A percentile compares a stretch with the other conserved stretches of the same genome.
phyloP scores from a whole-genome alignment of 306 rosid species.

The Hippophae tibetana region DNA sequence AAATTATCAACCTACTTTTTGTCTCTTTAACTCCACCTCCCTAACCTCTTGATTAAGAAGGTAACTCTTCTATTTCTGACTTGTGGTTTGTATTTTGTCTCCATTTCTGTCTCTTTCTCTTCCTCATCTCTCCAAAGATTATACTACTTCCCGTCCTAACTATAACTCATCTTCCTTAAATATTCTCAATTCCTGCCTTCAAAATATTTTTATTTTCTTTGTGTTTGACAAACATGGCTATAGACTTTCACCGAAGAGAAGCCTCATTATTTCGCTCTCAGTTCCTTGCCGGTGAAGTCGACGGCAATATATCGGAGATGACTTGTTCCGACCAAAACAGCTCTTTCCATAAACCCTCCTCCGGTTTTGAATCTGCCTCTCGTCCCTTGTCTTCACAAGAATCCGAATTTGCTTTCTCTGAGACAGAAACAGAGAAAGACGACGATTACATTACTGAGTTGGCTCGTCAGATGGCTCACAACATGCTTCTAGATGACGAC shows the following conservation, averaged over 20 bases:
- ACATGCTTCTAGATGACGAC: slow-evolving; percentile 36
- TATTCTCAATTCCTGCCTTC: slow-evolving; percentile 4
- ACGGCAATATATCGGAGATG: background rate
- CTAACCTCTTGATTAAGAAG: background rate
- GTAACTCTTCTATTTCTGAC: background rate
- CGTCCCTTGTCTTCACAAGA: background rate
- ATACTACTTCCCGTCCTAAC: background rate
- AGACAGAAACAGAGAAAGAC: slow-evolving; percentile 11
- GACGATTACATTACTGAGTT: slow-evolving; percentile 50
- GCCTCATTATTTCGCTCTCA: slow-evolving; percentile 23
- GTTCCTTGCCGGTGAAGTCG: slow-evolving; percentile 1
- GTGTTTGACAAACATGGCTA: slow-evolving; percentile 27
- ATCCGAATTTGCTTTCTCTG: background rate
- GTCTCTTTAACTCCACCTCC: background rate
- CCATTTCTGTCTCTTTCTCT: background rate
- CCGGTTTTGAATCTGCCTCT: background rate
- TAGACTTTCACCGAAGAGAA: slow-evolving; percentile 24
- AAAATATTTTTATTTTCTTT: background rate
- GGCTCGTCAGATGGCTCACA: slow-evolving; percentile 48
- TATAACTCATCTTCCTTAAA: background rate
- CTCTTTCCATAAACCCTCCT: background rate
- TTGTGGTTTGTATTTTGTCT: background rate
- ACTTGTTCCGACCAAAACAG: background rate
- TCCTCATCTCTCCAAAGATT: background rate
- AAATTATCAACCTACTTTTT: too few species aligned